Percentiles rank a stretch among this genome's conserved stretches.
These are phyloP conservation scores for Populus deltoides DNA, from an alignment of 345 rosid species.

Conservation along the genomic window DNA sequence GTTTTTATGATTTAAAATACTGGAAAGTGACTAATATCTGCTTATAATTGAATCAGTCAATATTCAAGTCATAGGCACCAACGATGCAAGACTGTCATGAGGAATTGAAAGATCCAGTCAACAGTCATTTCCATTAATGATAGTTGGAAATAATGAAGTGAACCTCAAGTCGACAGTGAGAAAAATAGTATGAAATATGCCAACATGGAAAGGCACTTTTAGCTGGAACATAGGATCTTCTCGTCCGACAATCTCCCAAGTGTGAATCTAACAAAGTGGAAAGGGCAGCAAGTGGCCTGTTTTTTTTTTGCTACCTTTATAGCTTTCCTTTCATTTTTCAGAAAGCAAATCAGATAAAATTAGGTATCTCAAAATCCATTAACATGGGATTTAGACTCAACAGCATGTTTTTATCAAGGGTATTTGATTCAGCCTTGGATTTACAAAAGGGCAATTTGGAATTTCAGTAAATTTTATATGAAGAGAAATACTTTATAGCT, in stretches of 20 bases:
- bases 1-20: constrained; percentile 1
- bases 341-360: not conserved
- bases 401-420: not conserved
- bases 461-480: not conserved
- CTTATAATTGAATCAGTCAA: not conserved
- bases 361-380: not conserved
- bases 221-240: not conserved
- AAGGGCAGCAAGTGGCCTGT: not conserved
- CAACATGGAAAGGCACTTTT: not conserved
- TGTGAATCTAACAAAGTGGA: not conserved
- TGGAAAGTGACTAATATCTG: not conserved
- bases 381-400: not conserved
- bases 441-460: not conserved
- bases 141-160: not conserved
- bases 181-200: not conserved
- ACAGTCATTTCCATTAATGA: not conserved
- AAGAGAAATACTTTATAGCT: not conserved
- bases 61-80: not conserved
- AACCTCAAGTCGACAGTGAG: not conserved
- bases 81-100: not conserved
- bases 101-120: not conserved
- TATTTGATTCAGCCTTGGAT: not conserved
- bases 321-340: not conserved
- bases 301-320: not conserved
- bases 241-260: not conserved